Evolutionary conservation across 1,284 basidiomycete genomes (phyloP).

Genomic region (Puccinia horiana): DNA sequence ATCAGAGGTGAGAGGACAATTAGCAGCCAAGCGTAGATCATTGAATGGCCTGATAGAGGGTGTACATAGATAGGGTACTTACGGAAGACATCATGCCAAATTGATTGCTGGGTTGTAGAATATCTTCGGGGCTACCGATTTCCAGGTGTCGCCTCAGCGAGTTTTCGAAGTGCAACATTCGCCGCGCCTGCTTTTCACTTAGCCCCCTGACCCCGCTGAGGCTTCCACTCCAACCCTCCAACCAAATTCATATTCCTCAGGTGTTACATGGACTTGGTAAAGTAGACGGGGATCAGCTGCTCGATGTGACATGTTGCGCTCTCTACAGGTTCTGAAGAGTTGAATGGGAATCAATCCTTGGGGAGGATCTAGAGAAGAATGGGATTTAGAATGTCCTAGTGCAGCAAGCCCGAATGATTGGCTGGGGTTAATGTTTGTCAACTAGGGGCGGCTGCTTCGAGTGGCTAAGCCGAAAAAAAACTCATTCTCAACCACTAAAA

Average conservation of each 20-base stretch:
- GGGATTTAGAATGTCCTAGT: not conserved
- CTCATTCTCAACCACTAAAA: too few relatives aligned
- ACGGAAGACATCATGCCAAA: not conserved
- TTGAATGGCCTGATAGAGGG: not conserved
- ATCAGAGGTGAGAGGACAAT: not conserved
- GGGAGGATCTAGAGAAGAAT: not conserved
- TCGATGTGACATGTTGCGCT: not conserved
- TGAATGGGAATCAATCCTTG: not conserved
- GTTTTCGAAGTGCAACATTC: slow-evolving; percentile 32
- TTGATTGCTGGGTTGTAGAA: not conserved
- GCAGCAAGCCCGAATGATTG: not conserved
- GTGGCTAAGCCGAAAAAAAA: not conserved
- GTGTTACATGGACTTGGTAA: not conserved
- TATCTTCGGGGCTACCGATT: not conserved
- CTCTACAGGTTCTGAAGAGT: not conserved
- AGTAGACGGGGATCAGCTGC: not conserved
- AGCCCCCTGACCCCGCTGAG: slow-evolving; percentile 24
- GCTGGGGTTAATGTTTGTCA: not conserved
- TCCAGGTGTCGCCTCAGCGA: slow-evolving; percentile 21
- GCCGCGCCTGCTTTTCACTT: slow-evolving; percentile 12
- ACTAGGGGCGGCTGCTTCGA: not conserved
- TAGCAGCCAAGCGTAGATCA: not conserved
- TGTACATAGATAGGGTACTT: not conserved
- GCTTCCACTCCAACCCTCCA: slow-evolving; percentile 33
- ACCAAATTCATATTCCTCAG: slow-evolving; percentile 28